phyloP scores from a whole-genome alignment of 2,329 filamentous ascomycete genomes.

The Sporothrix curviconia region DNA sequence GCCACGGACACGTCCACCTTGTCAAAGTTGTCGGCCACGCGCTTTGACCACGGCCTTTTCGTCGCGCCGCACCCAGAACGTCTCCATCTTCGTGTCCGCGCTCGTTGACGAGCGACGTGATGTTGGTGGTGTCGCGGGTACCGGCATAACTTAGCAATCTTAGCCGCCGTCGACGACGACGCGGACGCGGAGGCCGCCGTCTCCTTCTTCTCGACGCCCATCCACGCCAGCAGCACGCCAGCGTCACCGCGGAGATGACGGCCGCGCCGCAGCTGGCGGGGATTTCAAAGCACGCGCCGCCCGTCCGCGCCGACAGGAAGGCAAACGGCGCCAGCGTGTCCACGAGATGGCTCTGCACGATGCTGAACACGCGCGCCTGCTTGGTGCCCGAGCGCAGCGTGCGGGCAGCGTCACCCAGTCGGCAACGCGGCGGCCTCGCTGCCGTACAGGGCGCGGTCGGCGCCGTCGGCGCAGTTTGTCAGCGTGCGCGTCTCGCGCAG shows the following conservation, averaged over 20 bases:
- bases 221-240: conserved; percentile 39
- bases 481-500: conserved; percentile 25
- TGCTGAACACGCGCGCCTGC: conserved; percentile 38
- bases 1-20: conserved; percentile 16
- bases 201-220: conserved; percentile 30
- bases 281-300: conserved; percentile 34
- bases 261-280: conserved; percentile 15
- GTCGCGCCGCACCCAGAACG: conserved; percentile 14
- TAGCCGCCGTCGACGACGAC: not conserved
- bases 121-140: conserved; percentile 18
- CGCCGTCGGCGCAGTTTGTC: not conserved
- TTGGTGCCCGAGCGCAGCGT: conserved; percentile 31
- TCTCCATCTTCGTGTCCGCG: conserved; percentile 7
- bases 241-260: conserved; percentile 35
- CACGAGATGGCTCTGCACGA: conserved; percentile 26
- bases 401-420: conserved; percentile 39
- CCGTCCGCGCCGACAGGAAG: conserved; percentile 37
- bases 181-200: not conserved
- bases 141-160: conserved; percentile 13
- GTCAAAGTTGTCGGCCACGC: conserved; percentile 14
- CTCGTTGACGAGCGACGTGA: conserved; percentile 18
- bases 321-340: conserved; percentile 30
- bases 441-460: conserved; percentile 23
- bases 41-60: not conserved
- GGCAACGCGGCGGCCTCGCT: conserved; percentile 27